Base-by-base conservation (phyloP, 2,329 filamentous ascomycete genomes). In the Balansia obtecta region DNA sequence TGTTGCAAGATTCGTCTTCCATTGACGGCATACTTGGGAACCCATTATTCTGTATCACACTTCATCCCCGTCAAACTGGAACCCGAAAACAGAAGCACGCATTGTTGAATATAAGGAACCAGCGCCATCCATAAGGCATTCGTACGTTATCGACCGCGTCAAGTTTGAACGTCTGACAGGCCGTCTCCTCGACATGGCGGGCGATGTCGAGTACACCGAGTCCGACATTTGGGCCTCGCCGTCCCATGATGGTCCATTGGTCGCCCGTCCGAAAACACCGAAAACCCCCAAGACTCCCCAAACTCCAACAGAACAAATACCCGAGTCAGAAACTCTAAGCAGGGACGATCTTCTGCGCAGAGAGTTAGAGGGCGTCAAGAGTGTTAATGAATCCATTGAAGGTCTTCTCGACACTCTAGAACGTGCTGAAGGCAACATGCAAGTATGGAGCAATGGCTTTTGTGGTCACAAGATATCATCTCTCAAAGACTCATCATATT, bases 331-430 rank as follows among this genome's bases (percentile, higher is more conserved):
- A 46, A 81, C 81, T 59, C 51, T 63, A 32, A 83, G 85, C 54
- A 83, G 86, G 44, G 88, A 95, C 54, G 80, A 80, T 2, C 77
- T 80, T 13, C 71, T 98, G 58, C 83, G 79, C 15, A 82, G 78
- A 50, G 93, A 98, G 68, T 71, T 97, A 30, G 83, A 89, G 55
- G 86, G 83, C 45, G 83, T 98, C 33, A 82, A 85, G 52, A 85
- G 85, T 58, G 86, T 97, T 63, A 98, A 98, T 67, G 77, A 83
- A 58, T 84, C 89, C 40, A 87, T 98, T 53, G 88, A 96, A 64
- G 80, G 79, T 20, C 80, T 90, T 30, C 77, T 89, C 27, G 75
- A 77, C 33, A 87, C 83, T 42, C 71, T 93, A 20, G 79, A 85
- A 57, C 80, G 80, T 54, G 83, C 86, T 22, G 84, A 81, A 60